Percentiles rank a stretch among this genome's conserved stretches.
phyloP scores from a whole-genome alignment of 2,329 filamentous ascomycete genomes.

The Phaeophleospora eucalypticola region DNA sequence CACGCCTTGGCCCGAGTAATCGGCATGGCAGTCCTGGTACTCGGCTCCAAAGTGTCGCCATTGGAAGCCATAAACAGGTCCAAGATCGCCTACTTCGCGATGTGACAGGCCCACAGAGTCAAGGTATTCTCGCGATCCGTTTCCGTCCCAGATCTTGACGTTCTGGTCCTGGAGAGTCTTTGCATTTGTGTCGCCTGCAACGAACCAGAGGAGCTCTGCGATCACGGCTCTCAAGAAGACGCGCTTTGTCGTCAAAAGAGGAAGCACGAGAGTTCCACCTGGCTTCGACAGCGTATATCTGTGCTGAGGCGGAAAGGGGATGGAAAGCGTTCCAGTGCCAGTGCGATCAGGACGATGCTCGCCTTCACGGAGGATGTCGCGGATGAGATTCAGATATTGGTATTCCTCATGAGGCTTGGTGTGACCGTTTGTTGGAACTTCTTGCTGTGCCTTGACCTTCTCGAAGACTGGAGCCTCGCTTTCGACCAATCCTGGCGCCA shows the following conservation, averaged over 20 bases:
- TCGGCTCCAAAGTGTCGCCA: slow-evolving; percentile 97
- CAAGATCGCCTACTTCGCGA: slow-evolving; percentile 82
- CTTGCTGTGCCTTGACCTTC: slow-evolving; percentile 19
- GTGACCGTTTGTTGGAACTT: slow-evolving; percentile 16
- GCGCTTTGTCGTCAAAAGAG: slow-evolving; percentile 93
- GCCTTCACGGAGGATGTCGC: slow-evolving; percentile 73
- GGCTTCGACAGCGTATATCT: slow-evolving; percentile 75
- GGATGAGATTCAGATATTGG: slow-evolving; percentile 88
- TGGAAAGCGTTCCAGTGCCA: slow-evolving; percentile 83
- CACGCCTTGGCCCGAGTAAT: slow-evolving; percentile 84
- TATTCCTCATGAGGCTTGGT: slow-evolving; percentile 69
- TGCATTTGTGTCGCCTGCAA: slow-evolving; percentile 78
- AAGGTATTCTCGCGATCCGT: slow-evolving; percentile 84
- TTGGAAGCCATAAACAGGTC: slow-evolving; percentile 96
- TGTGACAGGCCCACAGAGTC: slow-evolving; percentile 78
- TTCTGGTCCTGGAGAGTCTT: slow-evolving; percentile 70
- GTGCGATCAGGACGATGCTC: slow-evolving; percentile 92
- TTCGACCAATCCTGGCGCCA: slow-evolving; percentile 32
- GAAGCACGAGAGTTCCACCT: slow-evolving; percentile 63
- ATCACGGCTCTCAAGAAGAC: slow-evolving; percentile 89
- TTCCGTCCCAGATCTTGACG: slow-evolving; percentile 98
- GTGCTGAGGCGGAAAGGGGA: slow-evolving; percentile 82
- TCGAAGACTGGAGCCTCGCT: slow-evolving; percentile 17
- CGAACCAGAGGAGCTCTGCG: slow-evolving; percentile 93
- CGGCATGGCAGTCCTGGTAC: slow-evolving; percentile 71